Conservation (phyloP, 2,329 filamentous ascomycete genomes). For the Talaromyces sp. region DNA sequence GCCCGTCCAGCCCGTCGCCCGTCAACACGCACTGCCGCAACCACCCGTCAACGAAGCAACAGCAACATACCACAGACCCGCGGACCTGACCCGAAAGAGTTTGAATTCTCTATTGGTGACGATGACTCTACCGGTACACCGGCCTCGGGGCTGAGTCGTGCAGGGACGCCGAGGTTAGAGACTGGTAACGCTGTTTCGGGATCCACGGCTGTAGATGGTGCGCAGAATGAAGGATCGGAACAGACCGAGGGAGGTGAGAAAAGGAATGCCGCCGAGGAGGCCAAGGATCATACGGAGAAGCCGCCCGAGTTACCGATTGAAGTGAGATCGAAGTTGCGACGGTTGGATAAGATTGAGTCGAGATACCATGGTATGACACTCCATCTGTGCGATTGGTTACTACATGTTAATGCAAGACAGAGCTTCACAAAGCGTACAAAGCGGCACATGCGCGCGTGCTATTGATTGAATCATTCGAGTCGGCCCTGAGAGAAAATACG, state of each 20-base stretch:
- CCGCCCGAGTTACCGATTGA: constrained; percentile 66
- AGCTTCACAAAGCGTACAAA: constrained; percentile 85
- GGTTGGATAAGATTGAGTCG: constrained; percentile 83
- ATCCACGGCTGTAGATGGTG: not conserved
- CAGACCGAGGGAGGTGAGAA: constrained; percentile 23
- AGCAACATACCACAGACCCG: constrained; percentile 46
- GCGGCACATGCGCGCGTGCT: constrained; percentile 83
- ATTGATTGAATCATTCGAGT: constrained; percentile 90
- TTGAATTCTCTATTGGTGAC: constrained; percentile 85
- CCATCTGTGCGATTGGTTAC: not conserved
- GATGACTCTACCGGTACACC: constrained; percentile 55
- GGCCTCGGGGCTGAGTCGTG: constrained; percentile 49
- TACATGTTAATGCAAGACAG: constrained; percentile 42
- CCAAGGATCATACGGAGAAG: constrained; percentile 20
- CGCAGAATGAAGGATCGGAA: not conserved
- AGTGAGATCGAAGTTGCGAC: constrained; percentile 70
- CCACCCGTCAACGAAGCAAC: constrained; percentile 32
- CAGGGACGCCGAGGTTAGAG: constrained; percentile 54
- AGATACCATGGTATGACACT: constrained; percentile 69
- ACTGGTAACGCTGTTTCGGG: constrained; percentile 19
- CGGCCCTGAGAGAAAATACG: constrained; percentile 84
- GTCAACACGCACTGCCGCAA: constrained; percentile 24
- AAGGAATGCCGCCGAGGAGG: constrained; percentile 20
- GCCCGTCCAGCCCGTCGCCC: constrained; percentile 43
- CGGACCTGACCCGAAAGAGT: constrained; percentile 78